Conservation (phyloP, 2,329 filamentous ascomycete genomes). For the Colletotrichum acutatum region DNA sequence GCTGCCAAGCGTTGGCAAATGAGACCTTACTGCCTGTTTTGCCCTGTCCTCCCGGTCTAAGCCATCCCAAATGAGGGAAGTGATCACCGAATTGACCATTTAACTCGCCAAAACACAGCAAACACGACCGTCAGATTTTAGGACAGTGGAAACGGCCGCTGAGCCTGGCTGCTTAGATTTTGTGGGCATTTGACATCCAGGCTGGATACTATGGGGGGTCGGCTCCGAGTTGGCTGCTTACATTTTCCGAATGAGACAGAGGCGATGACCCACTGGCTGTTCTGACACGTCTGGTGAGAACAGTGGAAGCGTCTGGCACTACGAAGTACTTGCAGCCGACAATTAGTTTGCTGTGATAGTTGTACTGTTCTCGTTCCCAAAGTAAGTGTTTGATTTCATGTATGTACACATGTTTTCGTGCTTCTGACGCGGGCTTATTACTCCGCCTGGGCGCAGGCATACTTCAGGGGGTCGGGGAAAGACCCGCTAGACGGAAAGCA, state of each 20-base stretch:
- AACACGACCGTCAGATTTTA: not conserved
- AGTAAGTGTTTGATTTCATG: not conserved
- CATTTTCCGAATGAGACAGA: not conserved
- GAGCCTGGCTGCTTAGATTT: not conserved
- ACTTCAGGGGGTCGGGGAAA: not conserved
- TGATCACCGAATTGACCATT: not conserved
- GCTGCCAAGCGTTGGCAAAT: not conserved
- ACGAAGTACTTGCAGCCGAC: not conserved
- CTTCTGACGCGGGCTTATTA: not conserved
- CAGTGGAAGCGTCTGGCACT: not conserved
- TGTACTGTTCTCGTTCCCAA: not conserved
- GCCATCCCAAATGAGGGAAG: not conserved
- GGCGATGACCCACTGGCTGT: fast-evolving
- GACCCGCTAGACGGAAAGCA: not conserved
- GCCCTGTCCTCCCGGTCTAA: not conserved
- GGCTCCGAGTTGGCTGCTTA: not conserved
- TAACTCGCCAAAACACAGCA: not conserved
- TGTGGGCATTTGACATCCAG: not conserved
- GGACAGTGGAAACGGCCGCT: not conserved
- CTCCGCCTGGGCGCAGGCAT: not conserved
- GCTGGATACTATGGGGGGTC: too few relatives aligned
- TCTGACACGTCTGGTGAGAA: not conserved
- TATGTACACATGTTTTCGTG: not conserved
- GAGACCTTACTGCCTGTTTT: not conserved
- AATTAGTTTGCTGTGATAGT: not conserved